Evolutionary conservation across 2,329 filamentous ascomycete genomes (phyloP), one percentile per base, ranked within the genome.

Genomic region (Diaporthe batatas): DNA sequence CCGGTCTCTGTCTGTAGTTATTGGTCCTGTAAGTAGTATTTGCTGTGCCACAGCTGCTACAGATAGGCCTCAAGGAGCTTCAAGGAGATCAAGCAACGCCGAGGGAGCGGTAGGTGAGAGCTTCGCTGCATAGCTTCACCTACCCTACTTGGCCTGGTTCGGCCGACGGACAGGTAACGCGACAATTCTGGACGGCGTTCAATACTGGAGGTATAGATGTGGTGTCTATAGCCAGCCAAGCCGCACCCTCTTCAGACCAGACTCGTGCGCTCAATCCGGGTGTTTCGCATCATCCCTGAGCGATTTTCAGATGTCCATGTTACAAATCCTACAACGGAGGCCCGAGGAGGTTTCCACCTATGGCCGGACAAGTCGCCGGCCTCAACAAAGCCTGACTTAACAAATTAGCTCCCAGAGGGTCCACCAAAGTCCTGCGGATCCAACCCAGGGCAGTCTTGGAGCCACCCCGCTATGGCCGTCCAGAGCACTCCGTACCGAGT

Each of bases 241-340:
- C 62, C 36, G 62, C 62, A 53, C 6, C 16, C 23, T 51, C 47
- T 39, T 53, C 62, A 39, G 62, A 53, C 39, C 62, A 67, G 62
- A 67, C 62, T 53, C n/a, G 44, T 29, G 62, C 6, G 47, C 47
- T 67, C 47, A 53, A 67, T 21, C n/a, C 7, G 8, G 32, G 32
- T 71, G 71, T 68, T 62, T 71, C 53, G 68, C 69, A 55, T 54
- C 68, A 55, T 54, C 44, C 18, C 67, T 70, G 57, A 73, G 70
- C 59, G 65, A 71, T 73, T 80, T 78, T 79, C 73, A 76, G 74
- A 76, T 76, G 54, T 62, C 51, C 73, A 75, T 78, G 76, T 72
- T 73, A 73, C 77, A 75, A 73, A 69, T 81, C 79, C 77, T 82
- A 82, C 79, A 78, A 79, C 80, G 80, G 78, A 79, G 80, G 59